Evolutionary conservation across 177 flowering plant genomes (phyloP).

Genomic region (Vitis hybrid): DNA sequence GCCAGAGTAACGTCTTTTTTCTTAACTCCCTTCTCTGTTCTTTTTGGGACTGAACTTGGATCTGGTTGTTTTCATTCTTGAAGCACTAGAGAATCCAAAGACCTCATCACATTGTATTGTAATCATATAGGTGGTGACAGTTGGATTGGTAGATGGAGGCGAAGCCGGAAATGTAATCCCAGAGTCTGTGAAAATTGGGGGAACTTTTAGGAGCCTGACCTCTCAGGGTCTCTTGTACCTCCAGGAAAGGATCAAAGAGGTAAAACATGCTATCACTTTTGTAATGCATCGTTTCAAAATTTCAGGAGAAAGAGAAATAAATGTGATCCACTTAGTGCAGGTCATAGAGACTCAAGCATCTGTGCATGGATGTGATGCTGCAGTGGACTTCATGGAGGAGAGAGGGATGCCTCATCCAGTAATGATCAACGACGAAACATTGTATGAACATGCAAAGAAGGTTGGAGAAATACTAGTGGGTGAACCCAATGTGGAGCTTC

Average conservation of each 20-base stretch:
- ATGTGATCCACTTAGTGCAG: constrained; percentile 2
- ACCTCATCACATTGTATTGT: too few relatives aligned
- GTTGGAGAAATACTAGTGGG: constrained; percentile 17
- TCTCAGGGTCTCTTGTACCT: constrained; percentile 41
- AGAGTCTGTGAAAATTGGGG: constrained; percentile 46
- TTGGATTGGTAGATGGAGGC: constrained; percentile 43
- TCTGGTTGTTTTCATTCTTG: too few relatives aligned
- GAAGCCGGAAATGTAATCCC: constrained; percentile 51
- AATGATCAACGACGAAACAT: constrained; percentile 16
- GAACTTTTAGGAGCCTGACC: constrained; percentile 54
- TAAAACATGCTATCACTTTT: not conserved
- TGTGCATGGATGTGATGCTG: constrained; percentile 17
- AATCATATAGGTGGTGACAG: constrained; percentile 42
- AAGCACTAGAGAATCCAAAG: too few relatives aligned
- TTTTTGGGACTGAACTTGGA: too few relatives aligned
- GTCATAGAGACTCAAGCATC: constrained; percentile 14
- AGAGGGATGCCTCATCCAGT: constrained; percentile 9
- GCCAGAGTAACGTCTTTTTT: constrained; percentile 19
- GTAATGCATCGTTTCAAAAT: too few relatives aligned
- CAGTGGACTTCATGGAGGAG: constrained; percentile 17
- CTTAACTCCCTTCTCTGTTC: not conserved
- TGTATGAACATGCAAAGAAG: constrained; percentile 19
- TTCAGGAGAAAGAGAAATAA: not conserved
- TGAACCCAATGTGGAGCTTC: constrained; percentile 9
- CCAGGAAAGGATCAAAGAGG: constrained; percentile 48